phyloP scores from a whole-genome alignment of 2,329 filamentous ascomycete species.

The Talaromyces marneffei region DNA sequence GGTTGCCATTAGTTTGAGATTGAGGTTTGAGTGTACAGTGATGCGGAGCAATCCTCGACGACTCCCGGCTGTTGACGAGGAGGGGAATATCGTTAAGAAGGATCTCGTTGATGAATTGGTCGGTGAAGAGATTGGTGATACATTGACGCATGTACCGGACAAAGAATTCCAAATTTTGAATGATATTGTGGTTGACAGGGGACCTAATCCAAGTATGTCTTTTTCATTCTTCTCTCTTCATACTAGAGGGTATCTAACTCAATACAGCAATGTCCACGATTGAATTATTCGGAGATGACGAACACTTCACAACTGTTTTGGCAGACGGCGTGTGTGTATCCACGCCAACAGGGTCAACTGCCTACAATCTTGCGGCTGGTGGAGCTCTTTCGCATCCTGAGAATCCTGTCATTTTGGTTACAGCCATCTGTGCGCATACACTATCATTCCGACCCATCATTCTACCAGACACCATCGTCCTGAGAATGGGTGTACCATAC shows the following conservation, averaged over 20 bases:
- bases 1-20: slow-evolving; percentile 76
- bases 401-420: slow-evolving; percentile 91
- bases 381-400: slow-evolving; percentile 92
- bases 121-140: slow-evolving; percentile 76
- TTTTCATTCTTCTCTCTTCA: background rate
- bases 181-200: slow-evolving; percentile 91
- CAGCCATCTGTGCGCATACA: slow-evolving; percentile 90
- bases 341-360: slow-evolving; percentile 89
- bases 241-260: too few species aligned
- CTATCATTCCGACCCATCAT: slow-evolving; percentile 95
- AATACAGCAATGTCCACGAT: slow-evolving; percentile 75
- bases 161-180: slow-evolving; percentile 87
- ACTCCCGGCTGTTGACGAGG: slow-evolving; percentile 19
- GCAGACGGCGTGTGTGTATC: slow-evolving; percentile 92
- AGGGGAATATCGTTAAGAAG: slow-evolving; percentile 32
- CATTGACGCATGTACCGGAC: slow-evolving; percentile 78
- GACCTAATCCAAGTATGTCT: slow-evolving; percentile 77
- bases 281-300: slow-evolving; percentile 89
- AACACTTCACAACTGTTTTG: slow-evolving; percentile 88
- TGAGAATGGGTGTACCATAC: slow-evolving; percentile 91
- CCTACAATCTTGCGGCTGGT: slow-evolving; percentile 93
- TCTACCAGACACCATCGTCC: slow-evolving; percentile 88
- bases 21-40: slow-evolving; percentile 88
- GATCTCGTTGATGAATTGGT: slow-evolving; percentile 87
- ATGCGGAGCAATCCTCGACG: slow-evolving; percentile 58